phyloP scores from a whole-genome alignment of 495 filamentous ascomycete genomes.

The Aspergillus indologenus region DNA sequence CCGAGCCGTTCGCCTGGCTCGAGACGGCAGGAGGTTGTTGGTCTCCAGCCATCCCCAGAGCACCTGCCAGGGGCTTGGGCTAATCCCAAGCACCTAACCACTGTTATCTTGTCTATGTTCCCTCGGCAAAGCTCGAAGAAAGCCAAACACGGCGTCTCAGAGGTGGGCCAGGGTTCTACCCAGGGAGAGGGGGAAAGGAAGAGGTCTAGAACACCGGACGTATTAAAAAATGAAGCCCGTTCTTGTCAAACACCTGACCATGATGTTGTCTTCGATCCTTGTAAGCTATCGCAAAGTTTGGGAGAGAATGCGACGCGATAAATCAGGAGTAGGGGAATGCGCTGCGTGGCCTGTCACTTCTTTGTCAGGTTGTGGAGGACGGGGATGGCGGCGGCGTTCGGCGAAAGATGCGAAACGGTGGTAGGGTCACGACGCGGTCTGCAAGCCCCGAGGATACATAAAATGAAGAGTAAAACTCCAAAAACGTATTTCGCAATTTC shows the following conservation, averaged over 20 bases:
- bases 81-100: not conserved
- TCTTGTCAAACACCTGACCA: not conserved
- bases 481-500: not conserved
- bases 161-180: not conserved
- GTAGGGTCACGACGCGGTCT: slow-evolving; percentile 8
- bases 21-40: slow-evolving; percentile 20
- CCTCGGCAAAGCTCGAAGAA: not conserved
- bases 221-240: not conserved
- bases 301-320: not conserved
- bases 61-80: slow-evolving; percentile 2
- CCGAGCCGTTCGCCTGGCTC: slow-evolving; percentile 29
- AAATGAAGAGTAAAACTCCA: not conserved
- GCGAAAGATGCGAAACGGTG: slow-evolving; percentile 14
- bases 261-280: not conserved
- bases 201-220: not conserved
- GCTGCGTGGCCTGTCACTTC: not conserved
- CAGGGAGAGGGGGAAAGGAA: not conserved
- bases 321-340: not conserved
- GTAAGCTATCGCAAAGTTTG: not conserved
- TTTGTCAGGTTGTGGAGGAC: not conserved
- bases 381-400: slow-evolving; percentile 10
- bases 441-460: not conserved
- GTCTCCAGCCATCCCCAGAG: slow-evolving; percentile 24
- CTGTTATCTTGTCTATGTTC: not conserved
- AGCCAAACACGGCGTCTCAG: not conserved